These are phyloP conservation scores for Starmerella bacillaris DNA, from an alignment of 805 yeast species.

Conservation along the genomic window DNA sequence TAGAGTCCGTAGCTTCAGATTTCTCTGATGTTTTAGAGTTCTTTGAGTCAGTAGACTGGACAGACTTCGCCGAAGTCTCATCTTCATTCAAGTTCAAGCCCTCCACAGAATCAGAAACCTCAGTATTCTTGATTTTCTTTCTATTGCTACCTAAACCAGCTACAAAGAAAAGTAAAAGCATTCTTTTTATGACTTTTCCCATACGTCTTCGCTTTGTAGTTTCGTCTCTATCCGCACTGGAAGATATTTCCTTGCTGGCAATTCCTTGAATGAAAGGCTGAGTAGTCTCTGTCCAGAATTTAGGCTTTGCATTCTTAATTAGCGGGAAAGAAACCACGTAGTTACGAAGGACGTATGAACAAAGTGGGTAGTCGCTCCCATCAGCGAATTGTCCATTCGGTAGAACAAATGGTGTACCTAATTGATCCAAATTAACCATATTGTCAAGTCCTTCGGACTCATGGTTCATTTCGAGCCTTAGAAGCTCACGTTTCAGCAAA, in stretches of 20 bases:
- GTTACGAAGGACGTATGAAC: constrained; percentile 44
- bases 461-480: constrained; percentile 39
- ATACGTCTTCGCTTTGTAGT: constrained; percentile 51
- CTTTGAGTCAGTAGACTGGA: background rate
- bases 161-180: constrained; percentile 51
- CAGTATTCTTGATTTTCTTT: constrained; percentile 25
- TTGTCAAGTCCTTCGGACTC: constrained; percentile 48
- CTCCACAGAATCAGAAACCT: background rate
- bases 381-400: constrained; percentile 26
- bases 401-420: constrained; percentile 61
- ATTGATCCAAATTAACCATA: constrained; percentile 41
- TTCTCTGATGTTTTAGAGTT: background rate
- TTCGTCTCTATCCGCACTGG: constrained; percentile 58
- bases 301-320: constrained; percentile 30
- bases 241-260: constrained; percentile 51
- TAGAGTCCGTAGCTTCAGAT: background rate
- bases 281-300: constrained; percentile 63
- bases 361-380: constrained; percentile 39
- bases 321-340: constrained; percentile 61
- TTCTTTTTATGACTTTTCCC: constrained; percentile 40
- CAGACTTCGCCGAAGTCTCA: background rate
- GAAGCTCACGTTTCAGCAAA: constrained; percentile 64
- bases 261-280: constrained; percentile 72
- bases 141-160: constrained; percentile 50
- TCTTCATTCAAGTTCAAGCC: background rate